A percentile compares a stretch with the other conserved stretches of the same genome.
These are phyloP conservation scores for Paxillus rubicundulus DNA, from an alignment of 768 basidiomycete species.

Conservation along the genomic window DNA sequence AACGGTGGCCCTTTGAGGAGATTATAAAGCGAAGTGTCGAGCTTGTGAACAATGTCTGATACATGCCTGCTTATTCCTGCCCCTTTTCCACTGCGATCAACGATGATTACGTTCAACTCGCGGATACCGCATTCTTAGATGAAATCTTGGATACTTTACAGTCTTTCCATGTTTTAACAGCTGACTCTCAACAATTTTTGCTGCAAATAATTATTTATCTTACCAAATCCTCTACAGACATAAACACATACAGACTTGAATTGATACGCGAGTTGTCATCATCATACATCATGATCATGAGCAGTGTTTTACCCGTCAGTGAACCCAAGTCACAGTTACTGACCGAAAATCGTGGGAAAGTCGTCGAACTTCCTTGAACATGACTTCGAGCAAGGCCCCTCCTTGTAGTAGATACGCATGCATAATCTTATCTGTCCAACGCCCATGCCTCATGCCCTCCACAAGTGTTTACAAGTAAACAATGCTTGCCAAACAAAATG, in stretches of 20 bases:
- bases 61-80: not conserved
- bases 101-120: not conserved
- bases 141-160: slow-evolving; percentile 23
- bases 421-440: no score
- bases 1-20: slow-evolving; percentile 79
- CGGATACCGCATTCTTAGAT: slow-evolving; percentile 5
- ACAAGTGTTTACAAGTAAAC: no score
- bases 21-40: slow-evolving; percentile 72
- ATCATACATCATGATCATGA: no score
- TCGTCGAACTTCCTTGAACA: no score
- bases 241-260: slow-evolving; percentile 4
- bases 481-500: no score
- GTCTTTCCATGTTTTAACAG: slow-evolving; percentile 1
- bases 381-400: no score
- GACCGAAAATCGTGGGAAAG: no score
- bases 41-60: slow-evolving; percentile 48
- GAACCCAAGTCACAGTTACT: no score
- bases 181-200: slow-evolving; percentile 19
- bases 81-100: not conserved
- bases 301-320: no score
- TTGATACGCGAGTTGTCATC: not conserved
- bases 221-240: slow-evolving; percentile 16
- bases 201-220: slow-evolving; percentile 26
- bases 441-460: no score
- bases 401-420: no score